Percentiles rank a stretch among this genome's conserved stretches.
Conservation (phyloP, 805 yeast species). For the Candida mattraensis region DNA sequence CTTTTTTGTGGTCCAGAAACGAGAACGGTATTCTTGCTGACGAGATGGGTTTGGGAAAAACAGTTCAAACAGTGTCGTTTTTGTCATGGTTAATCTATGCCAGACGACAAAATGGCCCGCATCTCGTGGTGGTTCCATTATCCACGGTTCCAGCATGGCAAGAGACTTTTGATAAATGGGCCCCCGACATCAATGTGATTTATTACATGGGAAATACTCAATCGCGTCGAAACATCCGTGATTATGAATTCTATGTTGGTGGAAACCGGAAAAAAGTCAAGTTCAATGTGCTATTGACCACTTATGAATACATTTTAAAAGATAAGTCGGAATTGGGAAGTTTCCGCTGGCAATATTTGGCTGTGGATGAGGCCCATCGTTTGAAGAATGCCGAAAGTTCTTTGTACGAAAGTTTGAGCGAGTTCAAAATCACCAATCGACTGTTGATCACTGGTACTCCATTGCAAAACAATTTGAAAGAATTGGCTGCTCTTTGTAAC, state of each 20-base stretch:
- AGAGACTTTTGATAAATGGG: conserved; percentile 96
- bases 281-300: conserved; percentile 88
- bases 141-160: conserved; percentile 99
- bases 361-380: conserved; percentile 98
- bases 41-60: conserved; percentile 98
- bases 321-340: conserved; percentile 79
- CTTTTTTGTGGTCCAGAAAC: conserved; percentile 94
- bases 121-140: conserved; percentile 91
- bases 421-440: conserved; percentile 81
- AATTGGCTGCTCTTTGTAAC: conserved; percentile 90
- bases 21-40: conserved; percentile 98
- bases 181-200: conserved; percentile 92
- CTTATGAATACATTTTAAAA: conserved; percentile 93
- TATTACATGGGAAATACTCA: conserved; percentile 90
- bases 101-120: conserved; percentile 97
- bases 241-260: conserved; percentile 73
- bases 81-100: conserved; percentile 94
- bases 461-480: conserved; percentile 91
- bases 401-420: conserved; percentile 80
- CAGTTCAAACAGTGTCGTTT: conserved; percentile 95
- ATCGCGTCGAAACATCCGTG: conserved; percentile 79
- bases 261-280: conserved; percentile 69
- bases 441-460: conserved; percentile 97
- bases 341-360: conserved; percentile 92
- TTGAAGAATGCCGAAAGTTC: conserved; percentile 93